A percentile compares a stretch with the other conserved stretches of the same genome.
Evolutionary conservation across 2,329 filamentous ascomycete species (phyloP).

Genomic region (Colletotrichum salicis): DNA sequence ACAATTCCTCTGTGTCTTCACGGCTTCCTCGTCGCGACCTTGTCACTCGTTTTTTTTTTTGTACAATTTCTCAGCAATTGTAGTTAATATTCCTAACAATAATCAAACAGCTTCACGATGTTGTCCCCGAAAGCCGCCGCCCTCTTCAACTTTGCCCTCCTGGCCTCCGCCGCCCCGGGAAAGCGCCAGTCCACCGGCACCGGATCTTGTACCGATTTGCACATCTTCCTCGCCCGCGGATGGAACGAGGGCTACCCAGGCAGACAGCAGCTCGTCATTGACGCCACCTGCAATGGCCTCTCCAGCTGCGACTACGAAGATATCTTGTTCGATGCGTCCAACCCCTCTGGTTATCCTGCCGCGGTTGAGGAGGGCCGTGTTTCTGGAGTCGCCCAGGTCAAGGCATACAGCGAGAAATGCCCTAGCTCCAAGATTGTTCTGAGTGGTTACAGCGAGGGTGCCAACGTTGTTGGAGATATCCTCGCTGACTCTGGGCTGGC

Average conservation of each 20-base stretch:
- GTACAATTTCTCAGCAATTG: not conserved
- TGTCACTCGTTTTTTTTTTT: constrained; percentile 17
- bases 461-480: constrained; percentile 50
- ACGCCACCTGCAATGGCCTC: constrained; percentile 43
- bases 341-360: constrained; percentile 47
- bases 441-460: constrained; percentile 54
- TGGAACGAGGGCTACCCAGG: constrained; percentile 46
- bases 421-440: constrained; percentile 52
- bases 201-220: constrained; percentile 42
- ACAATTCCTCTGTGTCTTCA: not conserved
- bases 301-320: constrained; percentile 46
- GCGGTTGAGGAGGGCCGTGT: constrained; percentile 49
- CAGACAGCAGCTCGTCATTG: constrained; percentile 40
- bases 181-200: constrained; percentile 28
- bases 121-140: constrained; percentile 14
- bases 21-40: constrained; percentile 3
- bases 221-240: constrained; percentile 43
- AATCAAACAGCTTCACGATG: constrained; percentile 22
- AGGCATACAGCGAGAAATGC: constrained; percentile 50
- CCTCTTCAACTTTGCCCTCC: constrained; percentile 29
- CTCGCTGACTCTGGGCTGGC: constrained; percentile 45
- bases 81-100: constrained; percentile 17
- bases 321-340: constrained; percentile 43
- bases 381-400: constrained; percentile 50
- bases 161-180: constrained; percentile 31